Percentiles rank a stretch among this genome's conserved stretches.
phyloP scores from a whole-genome alignment of 2,329 filamentous ascomycete genomes.

The Fusarium hainanense region DNA sequence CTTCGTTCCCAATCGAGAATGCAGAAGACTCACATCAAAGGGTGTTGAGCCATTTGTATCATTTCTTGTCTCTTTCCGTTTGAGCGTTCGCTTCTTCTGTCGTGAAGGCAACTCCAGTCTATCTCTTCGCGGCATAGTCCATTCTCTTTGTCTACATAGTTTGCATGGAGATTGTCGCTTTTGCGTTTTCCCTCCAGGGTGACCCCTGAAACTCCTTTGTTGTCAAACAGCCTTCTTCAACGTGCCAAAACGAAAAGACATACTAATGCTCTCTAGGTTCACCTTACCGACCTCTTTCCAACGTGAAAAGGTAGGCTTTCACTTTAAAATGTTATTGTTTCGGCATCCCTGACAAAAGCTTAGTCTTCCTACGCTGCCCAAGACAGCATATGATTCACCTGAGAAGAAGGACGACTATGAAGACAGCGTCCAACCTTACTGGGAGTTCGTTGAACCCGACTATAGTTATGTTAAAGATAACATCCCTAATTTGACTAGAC shows the following conservation, averaged over 20 bases:
- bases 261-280: conserved; percentile 6
- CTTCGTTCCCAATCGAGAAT: neutral
- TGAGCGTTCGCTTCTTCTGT: neutral
- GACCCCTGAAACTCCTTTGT: neutral
- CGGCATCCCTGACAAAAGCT: neutral
- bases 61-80: neutral
- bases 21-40: neutral
- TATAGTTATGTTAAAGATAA: neutral
- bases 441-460: neutral
- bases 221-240: neutral
- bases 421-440: neutral
- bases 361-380: conserved; percentile 4
- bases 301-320: conserved; percentile 19
- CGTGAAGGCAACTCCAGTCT: neutral
- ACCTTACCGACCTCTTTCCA: neutral
- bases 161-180: neutral
- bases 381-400: neutral
- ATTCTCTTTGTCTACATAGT: neutral
- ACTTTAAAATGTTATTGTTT: too few species aligned
- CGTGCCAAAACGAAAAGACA: neutral
- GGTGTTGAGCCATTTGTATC: neutral
- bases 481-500: conserved; percentile 7
- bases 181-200: neutral
- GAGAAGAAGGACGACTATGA: neutral
- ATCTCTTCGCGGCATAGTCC: too few species aligned